Base-by-base conservation (phyloP, 2,329 filamentous ascomycete species). In the Alternaria ethzedia region DNA sequence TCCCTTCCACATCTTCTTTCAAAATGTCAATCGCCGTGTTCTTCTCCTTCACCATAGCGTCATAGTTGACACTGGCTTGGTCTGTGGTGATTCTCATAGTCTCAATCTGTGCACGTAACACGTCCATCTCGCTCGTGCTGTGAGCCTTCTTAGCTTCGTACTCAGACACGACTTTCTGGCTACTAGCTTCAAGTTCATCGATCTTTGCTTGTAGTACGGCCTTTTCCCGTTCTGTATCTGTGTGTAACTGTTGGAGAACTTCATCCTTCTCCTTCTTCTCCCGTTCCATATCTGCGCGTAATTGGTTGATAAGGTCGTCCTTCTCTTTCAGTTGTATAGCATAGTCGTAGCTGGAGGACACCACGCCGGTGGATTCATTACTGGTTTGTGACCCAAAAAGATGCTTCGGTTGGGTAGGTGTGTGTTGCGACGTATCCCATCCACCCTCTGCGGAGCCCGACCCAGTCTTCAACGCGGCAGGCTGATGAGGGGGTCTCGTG, bases 1-100 rank as follows among this genome's bases (percentile, higher is more conserved):
- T 79, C 13, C 76, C 76, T 60, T 79, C 76, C 2, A 63, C 57
- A 36, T 79, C 77, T 62, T 79, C 76, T 43, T 75, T 78, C 47
- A 77, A 61, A 23, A 75, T 69, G 45, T 75, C 76, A 36, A 79
- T 75, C 3, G 68, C 72, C 11, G 68, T 25, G 17, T 72, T 67
- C 15, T 77, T 77, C 46, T 78, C 77, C 43, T 69, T 77, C 23
- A 54, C 66, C 12, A 68, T 36, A 10, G 69, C 65, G 47, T 75
- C 73, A 5, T 64, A 66, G 21, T 72, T 67, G 20, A 45, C 63
- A 58, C 69, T 75, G 13, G 69, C 69, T 64, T 76, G 59, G 11
- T 67, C 64, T 36, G 68, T 63, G 23, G 72, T 63, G 7, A 25
- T 59, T 49, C 63, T 73, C 46, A 68, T 58, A 17, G 54, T 64